Base-by-base conservation (phyloP, 768 basidiomycete species). In the Phylloporus sp. region DNA sequence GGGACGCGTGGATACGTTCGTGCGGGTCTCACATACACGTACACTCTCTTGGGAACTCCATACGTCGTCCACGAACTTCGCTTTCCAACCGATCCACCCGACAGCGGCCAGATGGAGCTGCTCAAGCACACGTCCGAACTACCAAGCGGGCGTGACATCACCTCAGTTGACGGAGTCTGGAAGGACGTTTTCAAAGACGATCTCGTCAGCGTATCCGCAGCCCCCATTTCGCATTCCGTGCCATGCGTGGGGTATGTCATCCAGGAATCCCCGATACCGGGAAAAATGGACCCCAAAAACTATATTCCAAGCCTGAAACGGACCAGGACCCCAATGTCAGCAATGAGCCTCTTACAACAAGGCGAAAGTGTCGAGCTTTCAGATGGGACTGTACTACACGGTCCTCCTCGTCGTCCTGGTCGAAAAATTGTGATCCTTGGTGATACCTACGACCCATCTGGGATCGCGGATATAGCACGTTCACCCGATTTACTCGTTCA, bases 21-120 rank as follows among this genome's bases (percentile, higher is more conserved):
- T 35, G 75, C 69, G 38, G 77, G 80, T 24, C 73, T 93, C 40
- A 62, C 66, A 20, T 82, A 82, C 58, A 87, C 90, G 1, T 73
- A 89, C 57, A 83, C 86, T 8, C 68, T 78, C 17, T 73, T 92
- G 21, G 78, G 76, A 9, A 63, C 69, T 1, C 76, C 82, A 3
- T 94, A 87, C 57, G 77, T 87, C 42, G 86, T 93, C 21, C 90
- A 94, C 64, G 91, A 94, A 63, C 72, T 94, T 14, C 80, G 83
- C 17, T 76, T 78, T 41, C 74, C 77, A 10, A 66, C 71, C 18
- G 88, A 92, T 60, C 74, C 80, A 2, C 63, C 67, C 20, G 57
- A 60, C 17, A 78, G 73, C n/a, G 80, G 81, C 54, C 63, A 63
- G 52, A 77, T 74, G 7, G 52, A 64, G 18, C 61, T 85, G 10